Evolutionary conservation across 768 basidiomycete species (phyloP).

Genomic region (Psilocybe cyanescens): DNA sequence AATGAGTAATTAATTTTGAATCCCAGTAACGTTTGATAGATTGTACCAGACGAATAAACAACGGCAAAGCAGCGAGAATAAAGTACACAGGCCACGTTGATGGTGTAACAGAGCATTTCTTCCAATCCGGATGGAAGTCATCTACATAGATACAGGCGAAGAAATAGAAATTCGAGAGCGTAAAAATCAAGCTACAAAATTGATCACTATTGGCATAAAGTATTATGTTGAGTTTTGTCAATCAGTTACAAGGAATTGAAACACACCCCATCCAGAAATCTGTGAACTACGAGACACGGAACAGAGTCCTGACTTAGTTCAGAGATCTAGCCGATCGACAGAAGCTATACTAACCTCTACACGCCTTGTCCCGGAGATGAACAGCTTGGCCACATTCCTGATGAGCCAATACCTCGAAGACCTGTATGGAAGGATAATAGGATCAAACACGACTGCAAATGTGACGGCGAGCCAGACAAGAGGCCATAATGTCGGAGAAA

Average conservation of each 20-base stretch:
- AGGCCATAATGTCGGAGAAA: constrained; percentile 78
- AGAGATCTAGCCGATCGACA: too few species aligned
- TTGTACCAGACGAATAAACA: constrained; percentile 80
- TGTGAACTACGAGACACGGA: constrained; percentile 53
- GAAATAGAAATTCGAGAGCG: constrained; percentile 73
- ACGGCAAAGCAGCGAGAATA: constrained; percentile 65
- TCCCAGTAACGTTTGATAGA: constrained; percentile 88
- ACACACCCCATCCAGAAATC: constrained; percentile 90
- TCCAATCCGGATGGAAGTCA: constrained; percentile 53
- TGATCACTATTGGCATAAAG: constrained; percentile 60
- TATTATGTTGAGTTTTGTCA: neutral
- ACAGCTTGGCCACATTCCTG: constrained; percentile 60
- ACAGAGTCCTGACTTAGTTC: constrained; percentile 11
- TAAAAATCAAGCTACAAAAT: constrained; percentile 79
- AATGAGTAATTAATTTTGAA: constrained; percentile 71
- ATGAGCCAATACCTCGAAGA: constrained; percentile 84
- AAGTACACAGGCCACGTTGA: constrained; percentile 67
- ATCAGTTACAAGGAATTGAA: neutral
- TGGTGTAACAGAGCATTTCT: constrained; percentile 47
- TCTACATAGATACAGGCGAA: constrained; percentile 74
- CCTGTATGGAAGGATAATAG: constrained; percentile 67
- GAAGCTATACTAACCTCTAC: constrained; percentile 65
- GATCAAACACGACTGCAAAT: constrained; percentile 68
- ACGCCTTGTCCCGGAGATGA: constrained; percentile 66
- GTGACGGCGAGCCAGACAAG: constrained; percentile 78